Evolutionary conservation across 108 stramenopile species (phyloP), one percentile per base, ranked within the genome.

Genomic region (Nitzschia inconspicua): DNA sequence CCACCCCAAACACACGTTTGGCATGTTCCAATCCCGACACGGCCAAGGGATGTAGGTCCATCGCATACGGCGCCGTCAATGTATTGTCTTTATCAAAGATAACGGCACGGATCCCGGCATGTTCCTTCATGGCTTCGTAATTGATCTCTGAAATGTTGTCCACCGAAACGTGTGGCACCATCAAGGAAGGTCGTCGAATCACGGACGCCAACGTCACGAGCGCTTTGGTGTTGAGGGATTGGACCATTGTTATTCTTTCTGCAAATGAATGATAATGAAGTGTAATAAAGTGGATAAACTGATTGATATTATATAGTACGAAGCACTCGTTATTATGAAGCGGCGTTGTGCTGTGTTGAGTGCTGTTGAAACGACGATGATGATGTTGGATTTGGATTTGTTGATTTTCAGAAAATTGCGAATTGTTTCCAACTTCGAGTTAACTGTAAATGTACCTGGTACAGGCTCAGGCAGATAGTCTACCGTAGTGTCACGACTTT

Each of bases 81-180:
- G 96, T 97, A 58, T 97, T 97, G 75, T 97, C 96, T 64, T 97
- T 94, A 72, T 95, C 93, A 57, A 91, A 89, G 43, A 96, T 61
- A 16, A 94, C 77, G 29, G 83, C 89, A 29, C 66, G 69, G 62
- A 94, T 85, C 36, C 86, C 88, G 52, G 82, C 82, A 46, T 77
- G 68, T n/a, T 85, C 79, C 50, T 78, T 78, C 35, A 94, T 60
- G 13, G 84, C 81, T 56, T 58, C 31, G 54, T 86, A 94, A 74
- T 89, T 85, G 14, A 94, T 43, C 40, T 91, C 82, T 2, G 88
- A 90, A 3, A 93, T 64, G 30, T 78, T 86, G 7, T 63, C 55
- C 24, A 93, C 84, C 22, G 77, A 74, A 3, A 93, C 75, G 70
- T 93, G 92, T 29, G 92, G 92, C 19, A 83, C 71, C 35, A 87